phyloP scores from a whole-genome alignment of 2,329 filamentous ascomycete species.

The Phialemoniopsis sp. region DNA sequence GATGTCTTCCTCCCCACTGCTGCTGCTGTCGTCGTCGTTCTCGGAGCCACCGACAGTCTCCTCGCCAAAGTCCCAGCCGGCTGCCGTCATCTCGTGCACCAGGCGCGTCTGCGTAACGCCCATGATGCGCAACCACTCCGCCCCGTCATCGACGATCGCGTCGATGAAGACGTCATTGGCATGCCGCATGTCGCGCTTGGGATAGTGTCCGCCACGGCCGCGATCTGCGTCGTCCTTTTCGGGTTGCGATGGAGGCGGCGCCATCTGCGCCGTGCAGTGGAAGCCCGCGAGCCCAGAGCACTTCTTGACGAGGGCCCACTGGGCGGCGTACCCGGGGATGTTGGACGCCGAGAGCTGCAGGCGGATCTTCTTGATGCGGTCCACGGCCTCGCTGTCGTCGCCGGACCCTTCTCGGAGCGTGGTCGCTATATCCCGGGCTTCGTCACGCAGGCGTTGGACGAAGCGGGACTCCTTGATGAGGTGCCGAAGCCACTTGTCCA shows the following conservation, averaged over 20 bases:
- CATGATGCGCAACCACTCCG: conserved; percentile 26
- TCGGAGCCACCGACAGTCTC: conserved; percentile 4
- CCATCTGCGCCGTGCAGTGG: conserved; percentile 5
- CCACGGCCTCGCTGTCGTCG: too few species aligned
- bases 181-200: not conserved
- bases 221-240: too few species aligned
- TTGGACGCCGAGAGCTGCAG: conserved; percentile 6
- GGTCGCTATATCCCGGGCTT: too few species aligned
- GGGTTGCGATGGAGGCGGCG: not conserved
- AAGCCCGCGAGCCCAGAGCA: conserved; percentile 18
- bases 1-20: conserved; percentile 5
- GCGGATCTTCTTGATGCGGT: not conserved
- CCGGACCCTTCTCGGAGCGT: too few species aligned
- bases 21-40: conserved; percentile 9
- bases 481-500: too few species aligned
- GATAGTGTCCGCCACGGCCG: not conserved
- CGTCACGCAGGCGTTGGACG: too few species aligned
- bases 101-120: conserved; percentile 20
- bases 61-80: conserved; percentile 20
- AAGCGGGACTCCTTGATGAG: too few species aligned
- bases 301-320: conserved; percentile 22
- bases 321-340: conserved; percentile 10
- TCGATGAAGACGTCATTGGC: conserved; percentile 17
- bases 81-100: conserved; percentile 23
- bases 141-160: conserved; percentile 25